phyloP scores from a whole-genome alignment of 176 grass and related monocot genomes.

The Elaeis guineensis region DNA sequence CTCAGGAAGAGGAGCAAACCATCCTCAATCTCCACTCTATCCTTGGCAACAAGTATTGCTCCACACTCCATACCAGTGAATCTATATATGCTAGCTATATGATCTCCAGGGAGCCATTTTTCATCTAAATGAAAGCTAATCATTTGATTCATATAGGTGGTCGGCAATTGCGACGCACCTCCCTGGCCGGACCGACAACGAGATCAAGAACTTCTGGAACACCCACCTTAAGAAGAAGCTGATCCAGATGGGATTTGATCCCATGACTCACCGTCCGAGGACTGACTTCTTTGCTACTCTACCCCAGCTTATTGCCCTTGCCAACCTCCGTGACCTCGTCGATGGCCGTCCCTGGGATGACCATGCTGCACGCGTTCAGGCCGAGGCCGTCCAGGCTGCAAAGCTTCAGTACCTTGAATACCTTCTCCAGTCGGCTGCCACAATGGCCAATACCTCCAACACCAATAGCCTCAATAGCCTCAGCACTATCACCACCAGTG shows the following conservation, averaged over 20 bases:
- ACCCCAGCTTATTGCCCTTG: conserved; percentile 68
- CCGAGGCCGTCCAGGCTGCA: conserved; percentile 47
- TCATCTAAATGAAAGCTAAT: too few relatives aligned
- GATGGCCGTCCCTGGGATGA: conserved; percentile 61
- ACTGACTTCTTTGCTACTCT: conserved; percentile 84
- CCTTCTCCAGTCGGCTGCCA: conserved; percentile 41
- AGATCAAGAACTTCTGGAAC: conserved; percentile 99
- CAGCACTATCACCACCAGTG: conserved; percentile 27
- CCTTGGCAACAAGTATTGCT: conserved; percentile 86
- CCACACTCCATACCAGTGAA: not conserved
- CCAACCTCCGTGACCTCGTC: conserved; percentile 72
- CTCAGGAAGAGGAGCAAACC: conserved; percentile 67
- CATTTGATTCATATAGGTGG: conserved; percentile 42
- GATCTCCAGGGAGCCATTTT: too few relatives aligned
- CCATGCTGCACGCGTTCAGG: conserved; percentile 33
- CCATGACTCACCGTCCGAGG: conserved; percentile 83
- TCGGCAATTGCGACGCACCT: conserved; percentile 79
- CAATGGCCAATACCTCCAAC: not conserved
- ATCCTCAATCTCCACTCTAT: conserved; percentile 78
- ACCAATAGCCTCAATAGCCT: too few relatives aligned
- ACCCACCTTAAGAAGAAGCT: conserved; percentile 97
- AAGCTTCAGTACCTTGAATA: conserved; percentile 55
- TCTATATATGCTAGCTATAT: not conserved
- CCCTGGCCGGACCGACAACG: conserved; percentile 69
- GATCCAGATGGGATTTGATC: conserved; percentile 97